Conservation (phyloP, 2,329 filamentous ascomycete genomes). For the Diatrype stigma region DNA sequence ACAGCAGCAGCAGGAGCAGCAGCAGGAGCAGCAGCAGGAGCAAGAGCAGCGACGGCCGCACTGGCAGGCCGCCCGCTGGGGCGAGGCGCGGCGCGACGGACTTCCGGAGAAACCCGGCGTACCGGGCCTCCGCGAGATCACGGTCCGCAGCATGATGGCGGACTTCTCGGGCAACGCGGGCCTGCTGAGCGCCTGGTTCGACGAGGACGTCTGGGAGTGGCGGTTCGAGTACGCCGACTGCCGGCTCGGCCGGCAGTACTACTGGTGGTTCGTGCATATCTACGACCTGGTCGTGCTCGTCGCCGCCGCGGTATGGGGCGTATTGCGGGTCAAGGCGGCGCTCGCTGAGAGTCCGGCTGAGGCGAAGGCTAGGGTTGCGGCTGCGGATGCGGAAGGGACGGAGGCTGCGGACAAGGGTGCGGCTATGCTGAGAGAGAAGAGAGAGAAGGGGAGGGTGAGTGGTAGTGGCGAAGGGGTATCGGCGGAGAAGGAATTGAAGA, state of each 20-base stretch:
- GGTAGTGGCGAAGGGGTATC: too few relatives aligned
- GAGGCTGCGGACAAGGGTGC: too few relatives aligned
- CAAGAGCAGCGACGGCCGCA: too few relatives aligned
- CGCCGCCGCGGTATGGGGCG: conserved; percentile 23
- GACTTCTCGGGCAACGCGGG: conserved; percentile 90
- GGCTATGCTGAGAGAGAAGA: too few relatives aligned
- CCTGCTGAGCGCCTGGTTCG: conserved; percentile 85
- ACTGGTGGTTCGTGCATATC: conserved; percentile 91
- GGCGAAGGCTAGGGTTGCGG: too few relatives aligned
- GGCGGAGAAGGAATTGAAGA: too few relatives aligned
- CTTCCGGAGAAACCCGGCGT: conserved; percentile 39
- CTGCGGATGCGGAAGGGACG: too few relatives aligned
- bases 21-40: too few relatives aligned
- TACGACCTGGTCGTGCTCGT: conserved; percentile 52
- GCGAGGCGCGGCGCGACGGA: conserved; percentile 35
- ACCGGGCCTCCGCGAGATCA: conserved; percentile 79
- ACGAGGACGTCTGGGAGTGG: conserved; percentile 70
- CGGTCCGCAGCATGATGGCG: conserved; percentile 97
- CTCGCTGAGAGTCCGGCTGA: too few relatives aligned
- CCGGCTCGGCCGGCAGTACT: conserved; percentile 76
- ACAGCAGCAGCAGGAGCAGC: too few relatives aligned
- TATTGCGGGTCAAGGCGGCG: conserved; percentile 14
- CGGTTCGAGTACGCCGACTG: conserved; percentile 76
- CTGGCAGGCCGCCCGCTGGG: conserved; percentile 51
- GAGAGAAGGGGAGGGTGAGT: too few relatives aligned